A percentile compares a stretch with the other conserved stretches of the same genome.
These are phyloP conservation scores for Oldenlandia corymbosa DNA, from an alignment of 257 asterid genomes.

Conservation along the genomic window DNA sequence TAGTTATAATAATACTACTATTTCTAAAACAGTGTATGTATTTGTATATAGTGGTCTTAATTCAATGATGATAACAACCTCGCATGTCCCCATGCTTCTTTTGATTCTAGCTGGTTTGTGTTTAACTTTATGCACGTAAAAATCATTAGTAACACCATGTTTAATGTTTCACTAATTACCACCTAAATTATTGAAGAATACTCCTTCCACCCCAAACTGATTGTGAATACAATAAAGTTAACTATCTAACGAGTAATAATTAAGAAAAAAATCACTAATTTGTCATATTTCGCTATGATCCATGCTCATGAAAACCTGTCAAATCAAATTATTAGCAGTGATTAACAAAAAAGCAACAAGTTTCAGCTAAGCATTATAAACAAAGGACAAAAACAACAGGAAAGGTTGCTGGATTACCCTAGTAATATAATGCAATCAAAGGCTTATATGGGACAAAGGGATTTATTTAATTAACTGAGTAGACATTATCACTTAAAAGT, in stretches of 20 bases:
- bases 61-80: constrained; percentile 4
- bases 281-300: no score
- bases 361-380: not conserved
- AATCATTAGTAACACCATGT: constrained; percentile 9
- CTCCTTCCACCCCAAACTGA: no score
- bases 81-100: not conserved
- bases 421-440: not conserved
- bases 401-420: not conserved
- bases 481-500: constrained; percentile 8
- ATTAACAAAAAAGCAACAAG: constrained; percentile 9
- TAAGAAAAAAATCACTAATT: no score
- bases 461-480: not conserved
- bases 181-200: constrained; percentile 5
- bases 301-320: not conserved
- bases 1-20: not conserved
- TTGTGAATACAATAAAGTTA: no score
- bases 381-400: not conserved
- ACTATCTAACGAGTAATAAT: no score
- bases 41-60: not conserved
- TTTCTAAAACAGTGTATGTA: no score
- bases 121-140: constrained; percentile 7
- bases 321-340: constrained; percentile 11
- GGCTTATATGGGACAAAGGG: not conserved
- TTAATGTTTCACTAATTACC: not conserved
- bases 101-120: not conserved